Percentiles rank a stretch among this genome's conserved stretches.
phyloP scores from a whole-genome alignment of 208 protist genomes.

The Leishmania lainsoni region DNA sequence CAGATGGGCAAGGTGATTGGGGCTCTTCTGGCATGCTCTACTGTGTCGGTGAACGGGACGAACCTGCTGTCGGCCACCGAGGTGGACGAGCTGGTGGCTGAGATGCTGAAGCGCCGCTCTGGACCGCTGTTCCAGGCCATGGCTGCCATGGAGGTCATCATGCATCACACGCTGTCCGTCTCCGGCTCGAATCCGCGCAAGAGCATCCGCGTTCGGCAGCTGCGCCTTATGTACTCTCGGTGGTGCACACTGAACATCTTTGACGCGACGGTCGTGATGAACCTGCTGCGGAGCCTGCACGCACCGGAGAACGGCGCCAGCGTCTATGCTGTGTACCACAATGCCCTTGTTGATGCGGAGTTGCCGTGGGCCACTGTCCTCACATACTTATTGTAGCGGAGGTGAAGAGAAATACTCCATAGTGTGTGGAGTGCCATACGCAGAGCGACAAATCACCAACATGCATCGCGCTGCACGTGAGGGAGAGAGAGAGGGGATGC shows the following conservation, averaged over 20 bases:
- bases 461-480: background rate
- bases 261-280: slow-evolving; percentile 38
- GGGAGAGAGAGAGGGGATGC: background rate
- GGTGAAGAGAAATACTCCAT: background rate
- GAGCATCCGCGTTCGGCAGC: slow-evolving; percentile 38
- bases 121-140: slow-evolving; percentile 56
- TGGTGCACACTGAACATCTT: slow-evolving; percentile 60
- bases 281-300: slow-evolving; percentile 46
- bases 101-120: slow-evolving; percentile 42
- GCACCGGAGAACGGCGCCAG: slow-evolving; percentile 20
- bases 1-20: slow-evolving; percentile 71
- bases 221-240: slow-evolving; percentile 56
- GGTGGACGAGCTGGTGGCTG: slow-evolving; percentile 47
- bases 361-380: slow-evolving; percentile 43
- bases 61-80: slow-evolving; percentile 40
- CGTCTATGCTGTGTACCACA: slow-evolving; percentile 55
- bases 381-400: slow-evolving; percentile 30
- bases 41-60: slow-evolving; percentile 32
- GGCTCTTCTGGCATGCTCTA: slow-evolving; percentile 56
- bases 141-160: slow-evolving; percentile 71
- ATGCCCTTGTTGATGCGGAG: slow-evolving; percentile 41
- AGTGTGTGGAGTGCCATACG: background rate
- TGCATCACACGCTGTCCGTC: slow-evolving; percentile 55
- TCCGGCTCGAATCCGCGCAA: slow-evolving; percentile 23
- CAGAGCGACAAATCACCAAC: too few species aligned